Base-by-base conservation (phyloP, 177 flowering plant species). In the Vitis hybrid region DNA sequence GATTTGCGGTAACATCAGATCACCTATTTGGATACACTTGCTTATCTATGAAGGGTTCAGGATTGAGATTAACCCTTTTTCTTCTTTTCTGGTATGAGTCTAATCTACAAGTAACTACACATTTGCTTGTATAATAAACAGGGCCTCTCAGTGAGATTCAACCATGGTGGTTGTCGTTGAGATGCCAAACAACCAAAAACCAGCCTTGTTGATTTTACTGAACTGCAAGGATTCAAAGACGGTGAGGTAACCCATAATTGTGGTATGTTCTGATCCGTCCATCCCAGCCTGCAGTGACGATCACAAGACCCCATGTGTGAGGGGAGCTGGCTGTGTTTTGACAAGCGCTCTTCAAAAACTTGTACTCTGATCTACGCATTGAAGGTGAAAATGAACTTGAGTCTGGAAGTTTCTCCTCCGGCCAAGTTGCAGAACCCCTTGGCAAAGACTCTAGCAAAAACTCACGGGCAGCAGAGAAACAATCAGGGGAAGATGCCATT, bases 371-470 rank as follows among this genome's bases (percentile, higher is more conserved):
- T 70, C 72, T 88, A 62, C 82, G 60, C 15, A 78, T 69, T 40
- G 81, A 2, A 19, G 87, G 73, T 6, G 85, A 60, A 8, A 49
- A 5, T 16, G 80, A 60, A 51, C 75, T 73, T 46, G 82, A 73
- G 59, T 63, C 52, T 2, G 82, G 80, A 62, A 93, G 89, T 51
- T 81, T 85, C 77, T 93, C 98, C 68, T 88, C 97, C 0, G 98
- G 97, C 98, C 98, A 92, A 60, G 98, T 92, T 3, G 92, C 87
- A 9, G 92, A 65, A 30, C 86, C 89, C 76, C 71, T 91, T 10
- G 72, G 81, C 55, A 82, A 63, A 64, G 78, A 75, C 55, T 90
- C 97, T 50, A 80, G 73, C 69, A 85, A 77, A 62, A 85, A 79
- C 13, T 87, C 85, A 30, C 73, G 82, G 51, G 81, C 70, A n/a